Evolutionary conservation across 1,139 yeast genomes (phyloP), one percentile per base, ranked within the genome.

Genomic region (Yamadazyma atlantica): DNA sequence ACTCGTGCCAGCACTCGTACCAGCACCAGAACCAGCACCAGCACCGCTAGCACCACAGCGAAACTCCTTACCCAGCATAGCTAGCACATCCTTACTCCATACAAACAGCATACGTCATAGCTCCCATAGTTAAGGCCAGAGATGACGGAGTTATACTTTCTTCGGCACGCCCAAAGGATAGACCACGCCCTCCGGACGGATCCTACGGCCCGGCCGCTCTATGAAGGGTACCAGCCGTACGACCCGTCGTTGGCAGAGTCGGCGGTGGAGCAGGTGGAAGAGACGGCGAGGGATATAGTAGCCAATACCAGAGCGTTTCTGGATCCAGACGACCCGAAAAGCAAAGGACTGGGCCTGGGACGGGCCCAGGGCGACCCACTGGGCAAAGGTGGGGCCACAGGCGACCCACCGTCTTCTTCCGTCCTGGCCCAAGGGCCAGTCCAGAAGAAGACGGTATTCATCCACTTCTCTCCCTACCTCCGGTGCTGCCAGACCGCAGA

Each of bases 401-500:
- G n/a, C n/a, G n/a, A n/a, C n/a, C n/a, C n/a, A n/a, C n/a, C n/a
- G n/a, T n/a, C n/a, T n/a, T n/a, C n/a, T n/a, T n/a, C n/a, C n/a
- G n/a, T n/a, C n/a, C n/a, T n/a, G n/a, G n/a, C n/a, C n/a, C n/a
- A n/a, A n/a, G n/a, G n/a, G n/a, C n/a, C n/a, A n/a, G n/a, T n/a
- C n/a, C n/a, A n/a, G 27, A 57, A 68, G 35, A 70, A 69, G 48
- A 69, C 64, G 42, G 50, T 71, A 11, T 67, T 56, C 42, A 60
- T 71, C 34, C 77, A 71, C 43, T 70, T 70, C 48, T 60, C 68
- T 39, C 77, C 77, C 7, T 71, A 69, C 45, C 57, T 71, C 33
- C 53, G 77, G 36, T 69, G 75, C 45, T 65, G 73, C 43, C 75
- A 71, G 46, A 58, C 73, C 10, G 76, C 76, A 1, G 76, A 71